Evolutionary conservation across 2,329 filamentous ascomycete species (phyloP), one percentile per base, ranked within the genome.

Genomic region (Anthostomella pinea): DNA sequence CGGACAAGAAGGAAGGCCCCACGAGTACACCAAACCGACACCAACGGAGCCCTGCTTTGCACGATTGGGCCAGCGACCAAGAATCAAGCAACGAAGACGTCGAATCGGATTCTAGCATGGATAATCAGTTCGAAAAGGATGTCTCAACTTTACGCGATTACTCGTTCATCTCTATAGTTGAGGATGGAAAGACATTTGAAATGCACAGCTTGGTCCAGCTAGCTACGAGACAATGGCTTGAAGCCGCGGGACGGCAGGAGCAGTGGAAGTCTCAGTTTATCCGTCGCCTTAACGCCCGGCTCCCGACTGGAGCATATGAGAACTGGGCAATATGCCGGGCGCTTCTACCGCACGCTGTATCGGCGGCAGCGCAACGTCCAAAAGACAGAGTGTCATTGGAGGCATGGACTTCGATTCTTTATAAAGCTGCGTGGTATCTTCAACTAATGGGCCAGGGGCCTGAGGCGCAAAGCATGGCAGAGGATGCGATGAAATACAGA

Each of bases 131-230:
- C 16, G 53, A 61, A 41, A 49, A 58, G 3, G 60, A 69, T 42
- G 33, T 70, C 1, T 19, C 40, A 1, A 45, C 51, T 2, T 51
- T 72, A 8, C 45, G 49, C 25, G 47, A 60, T 33, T 72, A 57
- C 44, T 66, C 52, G 2, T 57, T 71, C 4, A 45, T 72, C 7
- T 33, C 38, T 1, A 31, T 34, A 9, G 51, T 35, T n/a, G 43
- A 39, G 20, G 14, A 33, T 14, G 43, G 45, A 2, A 50, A 41
- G 9, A 33, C 35, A 2, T 68, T 65, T 32, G 58, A 65, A 40
- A 70, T 71, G 64, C 67, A 72, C 46, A 27, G 41, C 6, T 53
- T 72, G 3, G 67, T 70, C 14, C 63, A 68, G 43, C 41, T 68
- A 18, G 51, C 60, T 17, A 65, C 51, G 7, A 54, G 52, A 35